Conservation (phyloP, 1,284 basidiomycete genomes). For the Ustilago shanxiensis region DNA sequence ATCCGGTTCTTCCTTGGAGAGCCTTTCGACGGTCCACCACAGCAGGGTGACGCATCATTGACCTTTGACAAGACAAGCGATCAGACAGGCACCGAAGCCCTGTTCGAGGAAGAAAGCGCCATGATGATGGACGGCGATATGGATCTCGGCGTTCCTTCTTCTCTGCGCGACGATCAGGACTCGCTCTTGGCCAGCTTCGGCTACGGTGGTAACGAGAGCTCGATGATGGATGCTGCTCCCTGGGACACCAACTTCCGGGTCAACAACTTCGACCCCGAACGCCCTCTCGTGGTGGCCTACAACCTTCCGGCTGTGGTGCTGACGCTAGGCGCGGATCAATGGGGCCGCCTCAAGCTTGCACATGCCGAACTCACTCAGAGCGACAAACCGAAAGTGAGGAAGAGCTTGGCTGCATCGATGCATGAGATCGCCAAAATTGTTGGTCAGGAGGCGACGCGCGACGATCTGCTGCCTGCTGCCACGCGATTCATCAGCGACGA, state of each 20-base stretch:
- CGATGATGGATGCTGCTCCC: conserved; percentile 34
- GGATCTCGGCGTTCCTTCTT: conserved; percentile 20
- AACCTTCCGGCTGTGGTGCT: conserved; percentile 93
- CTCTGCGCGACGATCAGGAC: conserved; percentile 31
- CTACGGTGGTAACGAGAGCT: conserved; percentile 45
- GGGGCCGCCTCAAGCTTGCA: conserved; percentile 80
- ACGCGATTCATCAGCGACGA: conserved; percentile 76
- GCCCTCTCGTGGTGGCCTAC: conserved; percentile 89
- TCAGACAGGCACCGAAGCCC: conserved; percentile 40
- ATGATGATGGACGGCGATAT: conserved; percentile 37
- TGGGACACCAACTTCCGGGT: conserved; percentile 50
- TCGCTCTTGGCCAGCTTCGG: conserved; percentile 52
- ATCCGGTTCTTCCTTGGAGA: conserved; percentile 82
- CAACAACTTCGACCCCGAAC: conserved; percentile 74
- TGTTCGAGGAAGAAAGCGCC: conserved; percentile 44
- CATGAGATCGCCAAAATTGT: conserved; percentile 91
- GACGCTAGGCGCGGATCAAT: conserved; percentile 81
- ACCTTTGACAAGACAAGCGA: conserved; percentile 54
- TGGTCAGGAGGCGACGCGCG: conserved; percentile 77
- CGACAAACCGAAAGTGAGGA: conserved; percentile 76
- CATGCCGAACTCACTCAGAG: conserved; percentile 78
- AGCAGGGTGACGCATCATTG: conserved; percentile 45
- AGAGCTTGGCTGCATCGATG: conserved; percentile 85
- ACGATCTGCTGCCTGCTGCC: conserved; percentile 77
- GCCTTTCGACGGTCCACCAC: conserved; percentile 58